Conservation (phyloP, 2,329 filamentous ascomycete species). For the Cladosporium sphaerospermum region DNA sequence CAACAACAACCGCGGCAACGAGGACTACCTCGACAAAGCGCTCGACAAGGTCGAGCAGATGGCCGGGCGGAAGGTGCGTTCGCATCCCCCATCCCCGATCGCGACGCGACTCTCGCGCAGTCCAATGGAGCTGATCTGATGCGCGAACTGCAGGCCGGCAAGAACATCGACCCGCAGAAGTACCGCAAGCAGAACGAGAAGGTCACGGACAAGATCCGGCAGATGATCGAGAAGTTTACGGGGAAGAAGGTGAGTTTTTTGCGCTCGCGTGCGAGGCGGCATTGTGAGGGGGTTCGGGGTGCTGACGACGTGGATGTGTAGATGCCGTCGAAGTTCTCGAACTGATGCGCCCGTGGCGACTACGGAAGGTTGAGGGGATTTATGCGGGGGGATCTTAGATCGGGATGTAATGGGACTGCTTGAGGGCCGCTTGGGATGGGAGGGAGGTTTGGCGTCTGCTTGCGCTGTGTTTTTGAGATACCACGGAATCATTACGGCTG, state of each 20-base stretch:
- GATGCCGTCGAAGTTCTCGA: slow-evolving; percentile 10
- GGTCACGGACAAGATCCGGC: slow-evolving; percentile 27
- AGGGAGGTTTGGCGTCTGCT: no score
- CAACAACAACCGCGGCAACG: slow-evolving; percentile 1
- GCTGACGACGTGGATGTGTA: background rate
- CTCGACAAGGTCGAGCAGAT: slow-evolving; percentile 17
- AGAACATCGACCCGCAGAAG: slow-evolving; percentile 23
- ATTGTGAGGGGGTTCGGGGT: background rate
- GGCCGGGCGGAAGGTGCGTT: slow-evolving; percentile 13
- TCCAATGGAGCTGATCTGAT: background rate
- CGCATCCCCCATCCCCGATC: background rate
- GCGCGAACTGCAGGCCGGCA: slow-evolving; percentile 12
- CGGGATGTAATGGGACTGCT: no score
- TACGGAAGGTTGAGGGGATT: background rate
- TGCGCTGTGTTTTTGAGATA: no score
- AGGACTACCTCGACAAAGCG: slow-evolving; percentile 28
- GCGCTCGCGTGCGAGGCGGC: no score
- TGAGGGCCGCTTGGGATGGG: no score
- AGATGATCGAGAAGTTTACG: slow-evolving; percentile 27
- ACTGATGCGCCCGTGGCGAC: background rate
- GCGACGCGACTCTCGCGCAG: background rate
- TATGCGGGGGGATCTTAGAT: no score
- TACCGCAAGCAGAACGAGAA: slow-evolving; percentile 28
- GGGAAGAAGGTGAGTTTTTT: slow-evolving; percentile 25
- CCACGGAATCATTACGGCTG: no score